Percentiles rank a stretch among this genome's conserved stretches.
Evolutionary conservation across 2,329 filamentous ascomycete species (phyloP).

Genomic region (Aspergillus latus): DNA sequence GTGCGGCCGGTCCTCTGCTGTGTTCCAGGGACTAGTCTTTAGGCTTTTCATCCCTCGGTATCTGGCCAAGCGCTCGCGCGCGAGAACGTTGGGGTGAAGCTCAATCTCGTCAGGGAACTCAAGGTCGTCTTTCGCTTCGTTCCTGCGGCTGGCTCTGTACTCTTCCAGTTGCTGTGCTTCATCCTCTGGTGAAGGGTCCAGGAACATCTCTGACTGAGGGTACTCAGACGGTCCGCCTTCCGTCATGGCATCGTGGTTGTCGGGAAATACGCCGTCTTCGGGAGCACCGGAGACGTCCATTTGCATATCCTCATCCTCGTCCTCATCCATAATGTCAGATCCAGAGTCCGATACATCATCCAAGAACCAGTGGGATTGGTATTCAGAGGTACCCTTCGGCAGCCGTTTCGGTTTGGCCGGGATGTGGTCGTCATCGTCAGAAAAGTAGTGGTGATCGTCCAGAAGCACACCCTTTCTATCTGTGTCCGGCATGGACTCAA

Average conservation of each 20-base stretch:
- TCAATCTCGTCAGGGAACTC: constrained; percentile 99
- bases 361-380: constrained; percentile 93
- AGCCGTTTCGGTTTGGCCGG: constrained; percentile 68
- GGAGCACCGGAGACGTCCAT: constrained; percentile 63
- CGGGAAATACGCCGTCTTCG: constrained; percentile 73
- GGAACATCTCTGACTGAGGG: constrained; percentile 88
- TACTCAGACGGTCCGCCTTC: constrained; percentile 85
- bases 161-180: constrained; percentile 78
- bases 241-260: constrained; percentile 59
- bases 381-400: constrained; percentile 87
- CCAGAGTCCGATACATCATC: constrained; percentile 78
- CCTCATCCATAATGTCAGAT: constrained; percentile 73
- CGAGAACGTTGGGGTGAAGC: constrained; percentile 80
- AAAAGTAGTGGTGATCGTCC: constrained; percentile 97
- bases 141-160: constrained; percentile 74
- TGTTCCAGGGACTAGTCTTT: constrained; percentile 83
- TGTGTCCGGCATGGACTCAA: constrained; percentile 52
- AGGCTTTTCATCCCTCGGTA: constrained; percentile 93
- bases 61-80: constrained; percentile 77
- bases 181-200: constrained; percentile 75
- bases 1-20: constrained; percentile 78
- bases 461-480: constrained; percentile 83
- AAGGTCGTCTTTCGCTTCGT: constrained; percentile 82
- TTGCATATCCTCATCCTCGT: constrained; percentile 54
- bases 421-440: constrained; percentile 71